Base-by-base conservation (phyloP, 176 grass and related monocot species). In the Chrysopogon serrulatus region DNA sequence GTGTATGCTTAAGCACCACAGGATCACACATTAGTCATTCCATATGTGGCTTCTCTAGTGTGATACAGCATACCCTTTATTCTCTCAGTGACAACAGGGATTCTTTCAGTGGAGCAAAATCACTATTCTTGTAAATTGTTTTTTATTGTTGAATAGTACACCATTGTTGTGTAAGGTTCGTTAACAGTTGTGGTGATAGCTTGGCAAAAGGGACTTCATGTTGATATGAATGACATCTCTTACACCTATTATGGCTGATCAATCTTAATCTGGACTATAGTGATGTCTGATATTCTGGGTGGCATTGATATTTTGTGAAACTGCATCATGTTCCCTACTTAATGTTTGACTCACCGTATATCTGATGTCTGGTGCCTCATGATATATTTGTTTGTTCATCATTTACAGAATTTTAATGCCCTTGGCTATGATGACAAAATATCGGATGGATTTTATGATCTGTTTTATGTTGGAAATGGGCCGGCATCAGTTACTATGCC, bases 341-440 rank as follows among this genome's bases (percentile, higher is more conserved):
- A 26, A 75, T 72, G 65, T 62, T 63, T 31, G 35, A 15, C 39
- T 89, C 24, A 65, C 30, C 41, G 39, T 72, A 76, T 89, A 88
- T 63, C 51, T 86, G n/a, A 78, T 80, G 19, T 76, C 70, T 76
- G 43, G 78, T 63, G 26, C 27, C 59, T 62, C 59, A 15, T 62
- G 59, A 30, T 30, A 30, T 79, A 78, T 14, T 24, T 57, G 76
- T 76, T 82, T 93, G 45, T 86, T 84, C 19, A 24, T 89, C 41
- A 23, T 92, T 89, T 28, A 66, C 97, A 99, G 97, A 99, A 65
- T 83, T 99, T 94, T 75, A 96, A 92, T 61, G 85, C 89, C 48
- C 93, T 99, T 42, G 85, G 90, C 51, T 99, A 96, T 79, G 97
- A 99, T 77, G 93, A 99, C 77, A 99, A 90, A 86, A 94, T 94